Evolutionary conservation across 2,329 filamentous ascomycete species (phyloP), one percentile per base, ranked within the genome.

Genomic region (Pseudocercospora macadamiae): DNA sequence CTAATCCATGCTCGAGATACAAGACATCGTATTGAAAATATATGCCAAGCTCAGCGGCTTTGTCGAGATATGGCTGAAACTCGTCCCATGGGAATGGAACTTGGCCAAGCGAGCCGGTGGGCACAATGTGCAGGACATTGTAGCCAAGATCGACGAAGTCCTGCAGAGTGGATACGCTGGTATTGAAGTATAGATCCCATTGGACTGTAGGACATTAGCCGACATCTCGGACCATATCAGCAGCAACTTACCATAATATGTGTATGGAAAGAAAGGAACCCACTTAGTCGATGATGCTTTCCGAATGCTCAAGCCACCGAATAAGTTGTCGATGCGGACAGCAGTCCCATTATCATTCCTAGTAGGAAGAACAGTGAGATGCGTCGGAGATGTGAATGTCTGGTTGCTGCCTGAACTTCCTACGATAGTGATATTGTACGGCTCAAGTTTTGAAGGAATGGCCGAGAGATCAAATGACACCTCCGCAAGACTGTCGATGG

Each of bases 1-100:
- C 70, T 2, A 70, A 61, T 57, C 78, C 77, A 49, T 71, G 60
- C 55, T 76, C 76, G 3, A 72, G 74, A 67, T 71, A 73, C 14
- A 75, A 71, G 67, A 77, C 74, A 59, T 79, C 76, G 62, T 77
- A 81, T 68, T 80, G 76, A 34, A 81, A 71, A 66, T 76, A 80
- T 1, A 82, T 68, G 14, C 76, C 77, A 2, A 80, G 57, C 42
- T 74, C 67, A 57, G 80, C 77, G 59, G 76, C 74, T 32, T 70
- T 68, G 48, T 77, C 69, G 53, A 80, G 76, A 59, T 76, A 80
- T 6, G 68, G 56, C 16, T 72, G 64, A 4, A 80, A 73, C 10
- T 74, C 62, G 6, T 71, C 69, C 60, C 65, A 75, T 60, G 75
- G 74, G 64, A 77, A 80, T 9, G 77, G 72, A 0, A 72, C 68